Evolutionary conservation across 75 land plant species (phyloP).

Genomic region (Sequoia sempervirens): DNA sequence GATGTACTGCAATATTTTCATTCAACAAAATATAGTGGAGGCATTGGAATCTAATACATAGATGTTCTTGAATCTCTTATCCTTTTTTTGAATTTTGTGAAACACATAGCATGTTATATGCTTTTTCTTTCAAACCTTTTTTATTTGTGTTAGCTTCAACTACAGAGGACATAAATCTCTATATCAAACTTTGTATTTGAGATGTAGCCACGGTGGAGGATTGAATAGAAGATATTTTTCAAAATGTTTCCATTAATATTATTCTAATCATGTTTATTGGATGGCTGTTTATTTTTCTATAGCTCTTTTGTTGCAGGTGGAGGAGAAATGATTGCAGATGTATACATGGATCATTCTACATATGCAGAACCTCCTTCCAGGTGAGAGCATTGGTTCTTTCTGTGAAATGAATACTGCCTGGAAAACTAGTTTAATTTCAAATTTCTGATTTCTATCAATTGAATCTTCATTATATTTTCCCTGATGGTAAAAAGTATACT

Average conservation of each 20-base stretch:
- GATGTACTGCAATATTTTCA: neutral
- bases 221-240: too few relatives aligned
- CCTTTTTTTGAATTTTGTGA: neutral
- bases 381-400: constrained; percentile 23
- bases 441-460: neutral
- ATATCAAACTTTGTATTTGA: neutral
- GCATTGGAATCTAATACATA: neutral
- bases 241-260: neutral
- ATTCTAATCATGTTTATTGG: neutral
- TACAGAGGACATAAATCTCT: neutral
- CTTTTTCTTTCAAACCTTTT: neutral
- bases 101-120: neutral
- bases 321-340: constrained; percentile 96
- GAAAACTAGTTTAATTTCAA: neutral
- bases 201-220: neutral
- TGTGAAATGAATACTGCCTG: neutral
- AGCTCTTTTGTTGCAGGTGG: constrained; percentile 51
- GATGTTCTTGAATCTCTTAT: neutral
- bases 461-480: neutral
- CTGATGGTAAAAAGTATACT: neutral
- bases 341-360: constrained; percentile 74
- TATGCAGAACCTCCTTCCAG: constrained; percentile 94
- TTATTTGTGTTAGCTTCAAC: neutral
- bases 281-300: neutral
- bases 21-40: neutral